A percentile compares a stretch with the other conserved stretches of the same genome.
Evolutionary conservation across 1,139 yeast species (phyloP).

Genomic region (Blastobotrys elegans): DNA sequence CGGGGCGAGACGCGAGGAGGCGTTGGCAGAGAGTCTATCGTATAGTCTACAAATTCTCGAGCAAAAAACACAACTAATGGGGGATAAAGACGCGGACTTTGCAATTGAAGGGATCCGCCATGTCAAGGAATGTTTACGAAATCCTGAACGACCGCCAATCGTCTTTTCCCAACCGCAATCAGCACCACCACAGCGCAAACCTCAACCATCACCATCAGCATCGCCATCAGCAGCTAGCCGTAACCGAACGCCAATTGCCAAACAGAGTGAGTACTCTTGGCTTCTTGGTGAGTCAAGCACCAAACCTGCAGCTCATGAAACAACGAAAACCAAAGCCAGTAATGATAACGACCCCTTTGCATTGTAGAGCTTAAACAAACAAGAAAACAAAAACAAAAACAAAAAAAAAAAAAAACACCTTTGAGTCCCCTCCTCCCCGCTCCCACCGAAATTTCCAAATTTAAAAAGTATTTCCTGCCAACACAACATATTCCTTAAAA

Average conservation of each 20-base stretch:
- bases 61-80: neutral
- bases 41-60: slow-evolving; percentile 17
- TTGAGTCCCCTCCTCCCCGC: too few species aligned
- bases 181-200: too few species aligned
- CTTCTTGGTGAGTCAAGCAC: slow-evolving; percentile 15
- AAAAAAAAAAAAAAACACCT: too few species aligned
- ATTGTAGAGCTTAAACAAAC: too few species aligned
- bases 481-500: too few species aligned
- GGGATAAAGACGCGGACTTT: slow-evolving; percentile 4
- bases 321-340: neutral
- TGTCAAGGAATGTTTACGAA: slow-evolving; percentile 18
- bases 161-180: neutral
- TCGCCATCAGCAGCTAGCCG: slow-evolving; percentile 2
- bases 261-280: slow-evolving; percentile 20
- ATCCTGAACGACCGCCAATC: slow-evolving; percentile 8
- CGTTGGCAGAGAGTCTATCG: slow-evolving; percentile 19
- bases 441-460: too few species aligned
- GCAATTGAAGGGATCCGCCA: slow-evolving; percentile 22
- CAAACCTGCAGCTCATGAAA: neutral
- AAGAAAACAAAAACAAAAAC: too few species aligned
- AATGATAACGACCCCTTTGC: slow-evolving; percentile 7
- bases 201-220: slow-evolving; percentile 2
- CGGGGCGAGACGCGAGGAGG: slow-evolving; percentile 14
- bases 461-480: too few species aligned
- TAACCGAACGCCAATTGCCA: slow-evolving; percentile 3